A percentile compares a stretch with the other conserved stretches of the same genome.
These are phyloP conservation scores for Trapa incisa DNA, from an alignment of 345 rosid genomes.

Conservation along the genomic window DNA sequence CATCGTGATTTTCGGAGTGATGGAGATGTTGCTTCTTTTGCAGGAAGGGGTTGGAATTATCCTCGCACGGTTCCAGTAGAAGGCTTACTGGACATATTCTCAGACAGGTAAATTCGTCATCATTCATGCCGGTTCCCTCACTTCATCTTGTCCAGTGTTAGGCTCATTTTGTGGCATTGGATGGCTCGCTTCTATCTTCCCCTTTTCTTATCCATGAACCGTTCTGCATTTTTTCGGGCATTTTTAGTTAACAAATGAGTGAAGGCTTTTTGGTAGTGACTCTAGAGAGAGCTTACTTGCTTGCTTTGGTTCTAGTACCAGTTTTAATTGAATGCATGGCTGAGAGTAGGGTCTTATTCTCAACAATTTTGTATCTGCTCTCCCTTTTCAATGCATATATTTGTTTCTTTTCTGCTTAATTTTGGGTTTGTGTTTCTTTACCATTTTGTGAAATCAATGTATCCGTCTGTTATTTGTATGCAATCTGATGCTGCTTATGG, in stretches of 20 bases:
- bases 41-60: slow-evolving; percentile 59
- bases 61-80: slow-evolving; percentile 35
- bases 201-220: too few relatives aligned
- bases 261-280: not conserved
- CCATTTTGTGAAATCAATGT: too few relatives aligned
- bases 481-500: too few relatives aligned
- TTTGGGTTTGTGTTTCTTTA: too few relatives aligned
- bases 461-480: too few relatives aligned
- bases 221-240: not conserved
- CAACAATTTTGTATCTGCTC: not conserved
- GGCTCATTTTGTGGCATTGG: not conserved
- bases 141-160: too few relatives aligned
- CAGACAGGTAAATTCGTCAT: slow-evolving; percentile 24
- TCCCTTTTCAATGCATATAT: too few relatives aligned
- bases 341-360: not conserved
- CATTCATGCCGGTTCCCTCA: not conserved
- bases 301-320: not conserved
- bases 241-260: not conserved
- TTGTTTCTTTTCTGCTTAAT: too few relatives aligned
- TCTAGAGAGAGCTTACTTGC: not conserved
- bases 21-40: not conserved
- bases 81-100: slow-evolving; percentile 36
- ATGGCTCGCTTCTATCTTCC: not conserved
- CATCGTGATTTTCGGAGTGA: not conserved
- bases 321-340: not conserved